Base-by-base conservation (phyloP, 352 stramenopile genomes). In the Phytophthora pini region DNA sequence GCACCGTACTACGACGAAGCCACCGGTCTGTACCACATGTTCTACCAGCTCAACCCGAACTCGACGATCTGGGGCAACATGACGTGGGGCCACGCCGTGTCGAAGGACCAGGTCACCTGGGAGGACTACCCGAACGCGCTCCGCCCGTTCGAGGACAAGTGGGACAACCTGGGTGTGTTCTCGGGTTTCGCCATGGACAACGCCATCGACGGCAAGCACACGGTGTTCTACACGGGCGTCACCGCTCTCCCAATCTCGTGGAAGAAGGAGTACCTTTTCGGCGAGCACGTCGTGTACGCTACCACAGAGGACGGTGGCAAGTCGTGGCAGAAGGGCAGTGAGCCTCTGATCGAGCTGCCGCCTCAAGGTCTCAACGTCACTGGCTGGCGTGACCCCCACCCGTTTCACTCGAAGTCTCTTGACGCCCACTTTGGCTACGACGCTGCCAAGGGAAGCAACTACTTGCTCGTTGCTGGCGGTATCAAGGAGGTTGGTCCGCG, bases 31-130 rank as follows among this genome's bases (percentile, higher is more conserved):
- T 94, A 92, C 56, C 86, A 94, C 74, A 76, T 94, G 70, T 92
- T 94, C 72, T 91, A 92, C 71, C 84, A 92, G 73, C 76, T 56
- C 8, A 92, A 94, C 70, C 76, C 80, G n/a, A 70, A 79, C 26
- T 70, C 58, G 34, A 87, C 81, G 17, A 58, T 70, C 17, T 89
- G 80, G 81, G 80, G 78, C 56, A 89, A 90, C 60, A 90, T 92
- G 82, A 87, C 79, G 1, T 94, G 86, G 86, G 83, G 83, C 40
- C 86, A 94, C 69, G 81, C 80, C 44, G 78, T 91, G 8, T 91
- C 81, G 4, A 70, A 75, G 53, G 77, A 94, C 70, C 82, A 92
- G 27, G 82, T 90, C 20, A 89, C 72, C 24, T 94, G 86, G 86
- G 27, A 68, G 32, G 81, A 92, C 61, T 81, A 89, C 55, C 86